These are phyloP conservation scores for Raphanus sativus DNA, from an alignment of 345 rosid species.

Conservation along the genomic window DNA sequence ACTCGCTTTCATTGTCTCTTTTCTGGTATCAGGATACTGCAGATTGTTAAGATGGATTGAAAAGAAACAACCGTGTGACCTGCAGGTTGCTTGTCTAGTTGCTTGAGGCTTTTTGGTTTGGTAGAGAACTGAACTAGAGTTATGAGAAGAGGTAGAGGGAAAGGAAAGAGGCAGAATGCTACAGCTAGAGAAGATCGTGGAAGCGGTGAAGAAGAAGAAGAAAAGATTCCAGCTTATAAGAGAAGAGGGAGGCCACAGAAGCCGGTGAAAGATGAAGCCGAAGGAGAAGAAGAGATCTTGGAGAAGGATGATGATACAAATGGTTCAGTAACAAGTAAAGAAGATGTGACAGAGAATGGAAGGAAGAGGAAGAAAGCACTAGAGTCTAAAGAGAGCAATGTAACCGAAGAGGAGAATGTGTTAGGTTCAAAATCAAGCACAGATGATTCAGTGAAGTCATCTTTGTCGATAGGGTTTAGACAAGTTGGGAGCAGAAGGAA, in stretches of 20 bases:
- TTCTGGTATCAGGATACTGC: not conserved
- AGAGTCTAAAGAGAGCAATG: slow-evolving; percentile 48
- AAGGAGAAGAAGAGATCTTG: slow-evolving; percentile 27
- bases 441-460: slow-evolving; percentile 46
- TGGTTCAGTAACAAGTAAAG: slow-evolving; percentile 41
- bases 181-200: slow-evolving; percentile 52
- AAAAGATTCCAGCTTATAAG: slow-evolving; percentile 50
- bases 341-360: slow-evolving; percentile 50
- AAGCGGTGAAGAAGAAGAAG: slow-evolving; percentile 56
- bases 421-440: slow-evolving; percentile 48
- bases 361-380: slow-evolving; percentile 53
- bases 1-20: not conserved
- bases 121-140: not conserved
- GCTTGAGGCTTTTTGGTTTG: slow-evolving; percentile 11
- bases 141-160: slow-evolving; percentile 65
- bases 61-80: not conserved
- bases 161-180: slow-evolving; percentile 59
- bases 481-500: slow-evolving; percentile 70
- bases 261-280: slow-evolving; percentile 47
- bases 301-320: slow-evolving; percentile 38
- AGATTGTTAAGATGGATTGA: not conserved
- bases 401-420: slow-evolving; percentile 56
- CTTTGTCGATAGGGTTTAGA: slow-evolving; percentile 50
- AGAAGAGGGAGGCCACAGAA: slow-evolving; percentile 78
- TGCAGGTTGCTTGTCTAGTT: slow-evolving; percentile 15